Evolutionary conservation across 177 flowering plant genomes (phyloP).

Genomic region (Telopea speciosissima): DNA sequence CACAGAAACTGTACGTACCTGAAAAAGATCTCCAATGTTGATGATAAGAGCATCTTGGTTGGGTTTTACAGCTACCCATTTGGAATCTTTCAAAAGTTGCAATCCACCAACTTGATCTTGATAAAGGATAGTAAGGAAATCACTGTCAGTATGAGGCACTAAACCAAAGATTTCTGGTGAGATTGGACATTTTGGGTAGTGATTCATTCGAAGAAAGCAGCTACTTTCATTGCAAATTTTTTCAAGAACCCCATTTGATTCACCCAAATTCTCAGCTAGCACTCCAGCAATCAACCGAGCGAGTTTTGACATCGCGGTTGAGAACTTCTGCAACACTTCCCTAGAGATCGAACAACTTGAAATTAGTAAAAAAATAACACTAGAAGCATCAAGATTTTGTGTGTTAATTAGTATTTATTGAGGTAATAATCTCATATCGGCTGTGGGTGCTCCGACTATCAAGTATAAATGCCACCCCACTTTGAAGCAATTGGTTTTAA

Average conservation of each 20-base stretch:
- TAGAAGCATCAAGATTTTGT: too few species aligned
- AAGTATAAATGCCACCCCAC: too few species aligned
- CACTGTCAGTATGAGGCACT: constrained; percentile 81
- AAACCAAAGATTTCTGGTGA: constrained; percentile 41
- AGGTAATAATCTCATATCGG: too few species aligned
- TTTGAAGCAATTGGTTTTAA: too few species aligned
- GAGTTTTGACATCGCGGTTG: constrained; percentile 48
- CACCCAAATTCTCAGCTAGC: constrained; percentile 45
- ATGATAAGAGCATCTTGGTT: constrained; percentile 57
- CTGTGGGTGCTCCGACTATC: too few species aligned
- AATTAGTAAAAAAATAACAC: too few species aligned
- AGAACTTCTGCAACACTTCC: constrained; percentile 48
- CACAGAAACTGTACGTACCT: constrained; percentile 45
- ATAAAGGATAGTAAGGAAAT: constrained; percentile 61
- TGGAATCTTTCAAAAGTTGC: constrained; percentile 66
- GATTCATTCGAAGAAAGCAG: constrained; percentile 66
- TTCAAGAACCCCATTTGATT: constrained; percentile 19
- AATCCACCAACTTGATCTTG: constrained; percentile 89
- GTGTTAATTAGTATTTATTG: too few species aligned
- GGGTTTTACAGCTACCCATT: constrained; percentile 73
- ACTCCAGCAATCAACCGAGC: constrained; percentile 49
- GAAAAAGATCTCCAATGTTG: constrained; percentile 83
- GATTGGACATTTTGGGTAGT: constrained; percentile 53
- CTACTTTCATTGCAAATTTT: constrained; percentile 41
- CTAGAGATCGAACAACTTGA: constrained; percentile 19